Evolutionary conservation across 1,139 yeast species (phyloP).

Genomic region (Debaryomyces sp.): DNA sequence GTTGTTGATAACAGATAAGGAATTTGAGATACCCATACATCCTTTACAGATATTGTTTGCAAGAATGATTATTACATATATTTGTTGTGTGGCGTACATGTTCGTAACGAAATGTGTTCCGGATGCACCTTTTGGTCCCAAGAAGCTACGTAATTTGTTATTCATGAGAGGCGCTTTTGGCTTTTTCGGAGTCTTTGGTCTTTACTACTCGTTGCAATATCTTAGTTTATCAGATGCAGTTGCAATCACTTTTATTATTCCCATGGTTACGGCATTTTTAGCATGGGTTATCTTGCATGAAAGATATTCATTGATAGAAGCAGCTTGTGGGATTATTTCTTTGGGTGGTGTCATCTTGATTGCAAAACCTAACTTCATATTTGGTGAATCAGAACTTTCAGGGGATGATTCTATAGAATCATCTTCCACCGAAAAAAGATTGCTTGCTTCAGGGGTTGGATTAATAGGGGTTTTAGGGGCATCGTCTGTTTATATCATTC

Average conservation of each 20-base stretch:
- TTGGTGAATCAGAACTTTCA: constrained; percentile 47
- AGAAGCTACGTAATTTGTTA: constrained; percentile 54
- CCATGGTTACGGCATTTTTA: constrained; percentile 73
- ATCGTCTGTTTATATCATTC: constrained; percentile 67
- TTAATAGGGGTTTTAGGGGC: constrained; percentile 74
- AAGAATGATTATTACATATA: constrained; percentile 73
- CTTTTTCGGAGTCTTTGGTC: constrained; percentile 75
- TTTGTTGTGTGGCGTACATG: constrained; percentile 60
- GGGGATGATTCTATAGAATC: constrained; percentile 39
- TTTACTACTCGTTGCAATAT: constrained; percentile 74
- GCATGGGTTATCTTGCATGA: constrained; percentile 74
- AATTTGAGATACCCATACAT: constrained; percentile 58
- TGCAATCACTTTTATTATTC: constrained; percentile 76
- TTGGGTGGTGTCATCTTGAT: constrained; percentile 76
- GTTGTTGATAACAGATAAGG: constrained; percentile 64
- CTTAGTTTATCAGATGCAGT: constrained; percentile 76
- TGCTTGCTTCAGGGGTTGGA: constrained; percentile 67
- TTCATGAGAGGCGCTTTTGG: constrained; percentile 73
- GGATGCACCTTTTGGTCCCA: constrained; percentile 75
- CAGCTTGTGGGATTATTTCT: constrained; percentile 67
- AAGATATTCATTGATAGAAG: constrained; percentile 67
- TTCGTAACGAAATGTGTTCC: constrained; percentile 49
- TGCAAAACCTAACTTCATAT: constrained; percentile 78
- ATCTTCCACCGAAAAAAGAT: constrained; percentile 40
- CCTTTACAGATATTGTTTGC: constrained; percentile 78